A percentile compares a stretch with the other conserved stretches of the same genome.
Evolutionary conservation across 305 asterid genomes (phyloP).

Genomic region (Galium porrigens): DNA sequence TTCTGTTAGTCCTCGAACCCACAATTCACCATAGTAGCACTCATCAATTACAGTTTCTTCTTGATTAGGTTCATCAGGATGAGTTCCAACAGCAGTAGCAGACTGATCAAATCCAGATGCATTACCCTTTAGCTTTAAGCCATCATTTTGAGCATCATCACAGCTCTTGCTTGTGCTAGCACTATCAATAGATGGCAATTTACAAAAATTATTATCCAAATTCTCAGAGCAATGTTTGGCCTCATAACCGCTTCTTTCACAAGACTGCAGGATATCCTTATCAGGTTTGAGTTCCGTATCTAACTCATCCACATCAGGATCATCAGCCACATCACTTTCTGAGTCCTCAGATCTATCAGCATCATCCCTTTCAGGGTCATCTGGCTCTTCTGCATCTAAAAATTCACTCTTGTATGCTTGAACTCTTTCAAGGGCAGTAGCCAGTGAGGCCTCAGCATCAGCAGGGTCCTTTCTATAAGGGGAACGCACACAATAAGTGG

Average conservation of each 20-base stretch:
- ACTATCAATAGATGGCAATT: conserved; percentile 17
- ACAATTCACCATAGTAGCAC: conserved; percentile 41
- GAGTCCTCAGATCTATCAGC: conserved; percentile 66
- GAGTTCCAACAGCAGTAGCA: conserved; percentile 15
- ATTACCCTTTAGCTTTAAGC: conserved; percentile 21
- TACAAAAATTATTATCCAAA: conserved; percentile 21
- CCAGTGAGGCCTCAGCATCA: conserved; percentile 47
- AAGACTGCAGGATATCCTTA: conserved; percentile 26
- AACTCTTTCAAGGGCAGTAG: conserved; percentile 61
- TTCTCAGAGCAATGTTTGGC: conserved; percentile 18
- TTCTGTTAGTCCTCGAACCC: conserved; percentile 81
- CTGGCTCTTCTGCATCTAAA: conserved; percentile 44
- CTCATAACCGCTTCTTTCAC: conserved; percentile 18
- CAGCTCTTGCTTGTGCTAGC: conserved; percentile 17
- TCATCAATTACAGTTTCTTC: conserved; percentile 38
- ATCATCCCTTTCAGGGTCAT: conserved; percentile 60
- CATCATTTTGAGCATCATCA: conserved; percentile 22
- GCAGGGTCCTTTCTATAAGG: conserved; percentile 73
- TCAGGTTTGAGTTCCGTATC: conserved; percentile 31
- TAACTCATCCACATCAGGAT: conserved; percentile 56
- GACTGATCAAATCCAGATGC: conserved; percentile 28
- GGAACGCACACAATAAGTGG: conserved; percentile 73
- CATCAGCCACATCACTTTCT: conserved; percentile 63
- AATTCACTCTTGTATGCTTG: conserved; percentile 41
- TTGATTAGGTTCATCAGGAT: conserved; percentile 18